Evolutionary conservation across 2,329 filamentous ascomycete genomes (phyloP).

Genomic region (Trichoderma arundinaceum): DNA sequence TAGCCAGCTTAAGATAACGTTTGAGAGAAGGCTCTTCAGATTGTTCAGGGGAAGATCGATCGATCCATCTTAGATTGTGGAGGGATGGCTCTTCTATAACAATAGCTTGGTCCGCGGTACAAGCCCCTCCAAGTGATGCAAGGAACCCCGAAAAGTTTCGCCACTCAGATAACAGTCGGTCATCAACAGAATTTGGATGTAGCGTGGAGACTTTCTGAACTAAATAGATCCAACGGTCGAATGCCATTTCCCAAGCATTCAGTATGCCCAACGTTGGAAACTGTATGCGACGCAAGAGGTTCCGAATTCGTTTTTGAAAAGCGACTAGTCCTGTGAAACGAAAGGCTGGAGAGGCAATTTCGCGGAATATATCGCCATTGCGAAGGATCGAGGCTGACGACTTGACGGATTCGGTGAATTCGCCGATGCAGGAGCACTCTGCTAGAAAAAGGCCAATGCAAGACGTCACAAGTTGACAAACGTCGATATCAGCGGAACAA

Average conservation of each 20-base stretch:
- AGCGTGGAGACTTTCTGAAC: constrained; percentile 67
- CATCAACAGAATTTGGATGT: constrained; percentile 57
- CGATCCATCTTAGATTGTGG: constrained; percentile 67
- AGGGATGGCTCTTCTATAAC: constrained; percentile 63
- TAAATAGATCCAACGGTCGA: constrained; percentile 67
- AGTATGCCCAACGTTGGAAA: constrained; percentile 70
- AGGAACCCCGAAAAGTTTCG: constrained; percentile 72
- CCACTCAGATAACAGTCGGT: constrained; percentile 66
- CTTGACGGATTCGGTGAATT: constrained; percentile 56
- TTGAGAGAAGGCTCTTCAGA: constrained; percentile 65
- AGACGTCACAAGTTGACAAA: constrained; percentile 67
- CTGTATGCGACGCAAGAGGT: constrained; percentile 64
- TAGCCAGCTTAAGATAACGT: constrained; percentile 66
- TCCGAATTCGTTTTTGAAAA: constrained; percentile 69
- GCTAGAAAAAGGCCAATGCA: constrained; percentile 68
- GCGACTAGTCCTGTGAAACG: constrained; percentile 71
- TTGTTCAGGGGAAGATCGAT: constrained; percentile 62
- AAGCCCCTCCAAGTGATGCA: constrained; percentile 69
- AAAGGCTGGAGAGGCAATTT: constrained; percentile 68
- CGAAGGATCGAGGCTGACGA: constrained; percentile 59
- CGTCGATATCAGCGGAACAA: constrained; percentile 69
- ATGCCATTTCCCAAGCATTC: constrained; percentile 69
- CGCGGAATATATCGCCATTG: constrained; percentile 65
- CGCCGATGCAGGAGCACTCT: constrained; percentile 62
- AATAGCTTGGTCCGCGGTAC: constrained; percentile 63